Conservation (phyloP, 768 basidiomycete species). For the Neoboletus magnificus region DNA sequence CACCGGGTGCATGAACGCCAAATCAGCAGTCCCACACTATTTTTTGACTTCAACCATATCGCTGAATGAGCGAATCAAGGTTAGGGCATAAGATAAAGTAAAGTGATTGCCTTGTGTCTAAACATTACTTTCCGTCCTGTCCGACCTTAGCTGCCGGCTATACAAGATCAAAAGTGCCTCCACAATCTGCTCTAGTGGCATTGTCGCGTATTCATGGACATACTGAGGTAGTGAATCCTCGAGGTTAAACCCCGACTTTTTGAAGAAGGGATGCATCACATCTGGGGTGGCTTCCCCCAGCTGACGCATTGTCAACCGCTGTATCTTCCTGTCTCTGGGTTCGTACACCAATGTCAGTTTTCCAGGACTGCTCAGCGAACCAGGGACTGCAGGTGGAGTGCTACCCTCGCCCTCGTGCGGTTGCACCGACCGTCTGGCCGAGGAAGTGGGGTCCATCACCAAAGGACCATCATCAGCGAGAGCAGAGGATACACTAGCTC, state of each 20-base stretch:
- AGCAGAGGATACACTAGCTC: not conserved
- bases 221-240: slow-evolving; percentile 85
- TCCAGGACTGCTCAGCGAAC: not conserved
- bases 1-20: not conserved
- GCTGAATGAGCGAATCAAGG: not conserved
- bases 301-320: slow-evolving; percentile 80
- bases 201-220: slow-evolving; percentile 83
- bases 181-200: slow-evolving; percentile 81
- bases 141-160: slow-evolving; percentile 60
- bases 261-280: slow-evolving; percentile 84
- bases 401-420: slow-evolving; percentile 14
- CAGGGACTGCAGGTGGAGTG: not conserved
- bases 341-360: slow-evolving; percentile 45
- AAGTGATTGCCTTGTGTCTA: not conserved
- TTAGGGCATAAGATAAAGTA: not conserved
- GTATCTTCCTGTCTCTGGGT: slow-evolving; percentile 61
- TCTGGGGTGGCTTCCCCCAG: slow-evolving; percentile 87
- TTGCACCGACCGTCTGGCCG: slow-evolving; percentile 13
- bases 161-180: slow-evolving; percentile 74
- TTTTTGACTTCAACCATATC: not conserved
- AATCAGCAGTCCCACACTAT: not conserved
- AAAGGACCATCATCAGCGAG: slow-evolving; percentile 8
- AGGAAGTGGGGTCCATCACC: slow-evolving; percentile 1
- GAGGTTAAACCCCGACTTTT: slow-evolving; percentile 77
- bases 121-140: slow-evolving; percentile 14